Evolutionary conservation across 2,329 filamentous ascomycete species (phyloP).

Genomic region (Aureobasidium sp.): DNA sequence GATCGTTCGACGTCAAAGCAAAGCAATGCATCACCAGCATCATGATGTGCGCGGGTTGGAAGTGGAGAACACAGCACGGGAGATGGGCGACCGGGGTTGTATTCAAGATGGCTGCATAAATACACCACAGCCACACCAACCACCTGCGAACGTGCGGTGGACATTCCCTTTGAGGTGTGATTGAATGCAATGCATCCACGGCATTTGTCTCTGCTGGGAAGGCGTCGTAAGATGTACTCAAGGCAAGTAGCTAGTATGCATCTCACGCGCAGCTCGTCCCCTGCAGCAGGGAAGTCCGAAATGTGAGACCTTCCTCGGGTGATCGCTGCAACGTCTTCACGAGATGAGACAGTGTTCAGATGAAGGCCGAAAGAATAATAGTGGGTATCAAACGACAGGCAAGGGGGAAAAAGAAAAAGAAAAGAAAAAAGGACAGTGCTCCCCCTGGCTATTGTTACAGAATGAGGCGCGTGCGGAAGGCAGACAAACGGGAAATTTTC

Average conservation of each 20-base stretch:
- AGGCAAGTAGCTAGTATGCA: neutral
- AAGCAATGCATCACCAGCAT: slow-evolving; percentile 1
- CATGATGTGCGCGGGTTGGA: neutral
- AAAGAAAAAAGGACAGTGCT: neutral
- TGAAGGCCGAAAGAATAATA: neutral
- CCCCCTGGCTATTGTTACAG: slow-evolving; percentile 1
- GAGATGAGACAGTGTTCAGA: neutral
- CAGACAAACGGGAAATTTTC: slow-evolving; percentile 6
- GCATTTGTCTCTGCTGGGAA: neutral
- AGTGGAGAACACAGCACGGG: slow-evolving; percentile 1
- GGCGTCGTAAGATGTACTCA: neutral
- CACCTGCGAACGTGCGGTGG: neutral
- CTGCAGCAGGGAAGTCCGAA: slow-evolving; percentile 2
- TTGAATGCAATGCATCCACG: slow-evolving; percentile 1
- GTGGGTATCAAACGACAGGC: neutral
- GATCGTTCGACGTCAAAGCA: slow-evolving; percentile 6
- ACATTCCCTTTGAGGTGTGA: slow-evolving; percentile 1
- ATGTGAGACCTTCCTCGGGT: slow-evolving; percentile 1
- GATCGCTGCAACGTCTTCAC: slow-evolving; percentile 4
- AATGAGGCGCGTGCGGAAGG: slow-evolving; percentile 4
- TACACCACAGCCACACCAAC: slow-evolving; percentile 9
- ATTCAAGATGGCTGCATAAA: slow-evolving; percentile 1
- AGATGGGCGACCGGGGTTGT: neutral
- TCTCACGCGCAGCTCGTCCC: neutral
- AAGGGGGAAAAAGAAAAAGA: neutral